These are phyloP conservation scores for Paraconiothyrium sp. DNA, from an alignment of 2,329 filamentous ascomycete species.

Conservation along the genomic window DNA sequence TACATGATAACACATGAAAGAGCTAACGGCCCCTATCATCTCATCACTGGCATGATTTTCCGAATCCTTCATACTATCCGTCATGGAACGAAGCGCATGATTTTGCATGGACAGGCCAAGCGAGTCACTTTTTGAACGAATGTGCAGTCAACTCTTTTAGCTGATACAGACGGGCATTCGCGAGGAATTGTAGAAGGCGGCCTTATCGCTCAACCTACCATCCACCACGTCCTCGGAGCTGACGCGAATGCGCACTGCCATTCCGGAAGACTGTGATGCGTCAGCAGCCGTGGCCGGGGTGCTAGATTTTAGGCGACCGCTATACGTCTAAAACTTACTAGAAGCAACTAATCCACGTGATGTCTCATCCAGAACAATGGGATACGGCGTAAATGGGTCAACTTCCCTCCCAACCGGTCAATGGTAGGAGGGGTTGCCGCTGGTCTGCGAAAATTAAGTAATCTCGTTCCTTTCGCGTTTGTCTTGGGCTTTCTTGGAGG, in stretches of 20 bases:
- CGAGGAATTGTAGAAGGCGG: constrained; percentile 37
- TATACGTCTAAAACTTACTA: constrained; percentile 26
- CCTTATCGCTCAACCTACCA: constrained; percentile 33
- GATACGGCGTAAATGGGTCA: constrained; percentile 39
- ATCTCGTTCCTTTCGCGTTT: constrained; percentile 37
- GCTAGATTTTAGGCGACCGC: neutral
- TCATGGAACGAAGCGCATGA: constrained; percentile 31
- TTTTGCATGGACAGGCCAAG: constrained; percentile 35
- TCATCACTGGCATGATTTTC: constrained; percentile 33
- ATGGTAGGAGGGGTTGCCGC: constrained; percentile 21
- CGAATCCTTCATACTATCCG: constrained; percentile 32
- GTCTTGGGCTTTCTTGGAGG: constrained; percentile 38
- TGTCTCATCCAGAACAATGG: constrained; percentile 36
- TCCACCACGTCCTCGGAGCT: constrained; percentile 38
- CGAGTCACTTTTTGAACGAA: constrained; percentile 32
- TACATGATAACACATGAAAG: constrained; percentile 43
- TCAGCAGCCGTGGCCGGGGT: constrained; percentile 22
- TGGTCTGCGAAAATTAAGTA: constrained; percentile 33
- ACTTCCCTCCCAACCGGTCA: constrained; percentile 33
- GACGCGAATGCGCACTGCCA: constrained; percentile 31
- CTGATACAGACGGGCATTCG: constrained; percentile 40
- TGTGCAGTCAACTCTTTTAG: constrained; percentile 29
- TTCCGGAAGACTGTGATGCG: constrained; percentile 33
- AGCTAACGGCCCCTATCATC: constrained; percentile 29
- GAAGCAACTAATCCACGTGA: constrained; percentile 35